Base-by-base conservation (phyloP, 192 early-diverging fungal species). In the Backusella macrospora region DNA sequence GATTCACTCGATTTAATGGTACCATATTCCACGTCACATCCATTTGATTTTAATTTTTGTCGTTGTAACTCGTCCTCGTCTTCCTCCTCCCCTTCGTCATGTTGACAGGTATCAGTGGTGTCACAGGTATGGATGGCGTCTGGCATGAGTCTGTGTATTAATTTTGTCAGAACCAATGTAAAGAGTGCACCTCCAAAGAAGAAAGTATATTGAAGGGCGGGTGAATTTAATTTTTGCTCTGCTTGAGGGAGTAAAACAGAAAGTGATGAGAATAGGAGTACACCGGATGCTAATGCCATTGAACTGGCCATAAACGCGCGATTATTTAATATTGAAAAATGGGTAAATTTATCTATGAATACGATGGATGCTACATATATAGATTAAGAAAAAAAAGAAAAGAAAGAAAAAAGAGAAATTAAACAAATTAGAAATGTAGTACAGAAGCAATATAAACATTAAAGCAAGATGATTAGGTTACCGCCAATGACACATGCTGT, bases 211-310 rank as follows among this genome's bases (percentile, higher is more conserved):
- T 72, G 44, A 2, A 65, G n/a, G 6, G 62, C 21, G 6, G 47
- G 48, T 5, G 55, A 73, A 1, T 65, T 15, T 10, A 76, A 43
- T 14, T 72, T 69, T 6, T 40, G 21, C 45, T 68, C 21, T n/a
- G 79, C 66, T 42, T 71, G 72, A 55, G 79, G 79, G 14, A 80
- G 48, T 29, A 80, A 68, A 37, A 73, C 62, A 49, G 70, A 68
- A 18, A 80, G 40, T 1, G 79, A 80, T 15, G 79, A 80, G 12
- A 73, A 72, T 15, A 76, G 46, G 39, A 80, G 48, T 15, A 80
- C 79, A 7, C 79, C 79, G 0, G 75, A 75, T 15, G 79, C 74
- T 6, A 80, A 39, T 14, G 74, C 71, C 74, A 80, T 73, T 18
- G 72, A 76, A 16, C 68, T 40, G 0, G 68, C 59, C n/a, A 76